phyloP scores from a whole-genome alignment of 805 yeast genomes.

The Peterozyma toletana region DNA sequence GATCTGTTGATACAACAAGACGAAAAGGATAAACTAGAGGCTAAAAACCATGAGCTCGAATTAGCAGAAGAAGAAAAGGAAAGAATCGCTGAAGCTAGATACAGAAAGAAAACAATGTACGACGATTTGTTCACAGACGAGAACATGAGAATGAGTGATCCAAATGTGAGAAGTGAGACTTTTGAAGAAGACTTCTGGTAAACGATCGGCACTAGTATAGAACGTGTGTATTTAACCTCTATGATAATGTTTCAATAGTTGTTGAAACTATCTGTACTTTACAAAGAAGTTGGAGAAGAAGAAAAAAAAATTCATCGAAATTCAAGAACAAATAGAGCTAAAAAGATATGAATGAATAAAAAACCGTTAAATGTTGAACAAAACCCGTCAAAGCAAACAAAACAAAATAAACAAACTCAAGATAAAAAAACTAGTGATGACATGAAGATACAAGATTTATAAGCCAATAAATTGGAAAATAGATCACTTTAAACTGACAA shows the following conservation, averaged over 20 bases:
- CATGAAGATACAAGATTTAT: not conserved
- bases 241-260: too few relatives aligned
- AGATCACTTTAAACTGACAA: slow-evolving; percentile 37
- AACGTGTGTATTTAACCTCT: too few relatives aligned
- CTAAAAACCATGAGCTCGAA: slow-evolving; percentile 15
- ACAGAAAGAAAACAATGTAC: slow-evolving; percentile 32
- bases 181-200: slow-evolving; percentile 55
- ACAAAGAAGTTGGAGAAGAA: too few relatives aligned
- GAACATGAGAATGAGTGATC: slow-evolving; percentile 32
- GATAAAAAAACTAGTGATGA: too few relatives aligned
- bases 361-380: too few relatives aligned
- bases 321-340: too few relatives aligned
- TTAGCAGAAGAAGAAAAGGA: slow-evolving; percentile 26
- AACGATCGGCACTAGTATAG: not conserved
- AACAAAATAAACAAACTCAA: not conserved
- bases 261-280: too few relatives aligned
- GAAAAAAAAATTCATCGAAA: too few relatives aligned
- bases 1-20: slow-evolving; percentile 24
- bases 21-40: slow-evolving; percentile 20
- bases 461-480: not conserved
- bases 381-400: too few relatives aligned
- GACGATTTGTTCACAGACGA: slow-evolving; percentile 44
- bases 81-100: slow-evolving; percentile 31
- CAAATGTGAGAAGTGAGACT: slow-evolving; percentile 41
- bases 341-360: too few relatives aligned